Evolutionary conservation across 805 yeast species (phyloP).

Genomic region (Ogataea ganodermae): DNA sequence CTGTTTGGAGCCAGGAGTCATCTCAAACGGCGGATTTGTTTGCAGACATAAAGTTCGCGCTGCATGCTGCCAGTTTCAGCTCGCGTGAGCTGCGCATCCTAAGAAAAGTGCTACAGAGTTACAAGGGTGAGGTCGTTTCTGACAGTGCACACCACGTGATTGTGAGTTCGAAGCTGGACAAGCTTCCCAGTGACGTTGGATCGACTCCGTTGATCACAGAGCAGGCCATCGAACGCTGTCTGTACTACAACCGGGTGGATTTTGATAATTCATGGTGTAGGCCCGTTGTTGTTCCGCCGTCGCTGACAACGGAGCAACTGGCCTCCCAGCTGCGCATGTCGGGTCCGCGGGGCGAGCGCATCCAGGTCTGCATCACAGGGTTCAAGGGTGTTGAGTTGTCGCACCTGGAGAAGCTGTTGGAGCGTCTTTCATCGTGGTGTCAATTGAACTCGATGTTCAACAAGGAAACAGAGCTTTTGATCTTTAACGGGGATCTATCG

Average conservation of each 20-base stretch:
- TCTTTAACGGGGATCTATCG: constrained; percentile 41
- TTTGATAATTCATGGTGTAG: constrained; percentile 29
- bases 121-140: constrained; percentile 23
- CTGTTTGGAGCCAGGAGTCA: constrained; percentile 1
- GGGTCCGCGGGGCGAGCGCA: neutral
- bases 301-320: neutral
- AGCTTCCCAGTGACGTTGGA: neutral
- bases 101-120: constrained; percentile 26
- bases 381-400: constrained; percentile 35
- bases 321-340: neutral
- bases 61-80: constrained; percentile 21
- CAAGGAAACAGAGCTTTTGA: constrained; percentile 52
- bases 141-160: constrained; percentile 19
- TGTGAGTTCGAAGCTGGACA: constrained; percentile 21
- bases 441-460: constrained; percentile 52
- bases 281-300: constrained; percentile 17
- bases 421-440: constrained; percentile 45
- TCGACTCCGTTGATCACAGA: constrained; percentile 26
- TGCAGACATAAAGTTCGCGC: constrained; percentile 19
- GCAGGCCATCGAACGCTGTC: constrained; percentile 33
- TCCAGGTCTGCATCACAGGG: constrained; percentile 32
- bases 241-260: constrained; percentile 22
- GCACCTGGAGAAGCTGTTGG: constrained; percentile 49
- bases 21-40: constrained; percentile 15
- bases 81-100: constrained; percentile 21